Evolutionary conservation across 164 flowering plant genomes (phyloP).

Genomic region (Liriodendron chinense): DNA sequence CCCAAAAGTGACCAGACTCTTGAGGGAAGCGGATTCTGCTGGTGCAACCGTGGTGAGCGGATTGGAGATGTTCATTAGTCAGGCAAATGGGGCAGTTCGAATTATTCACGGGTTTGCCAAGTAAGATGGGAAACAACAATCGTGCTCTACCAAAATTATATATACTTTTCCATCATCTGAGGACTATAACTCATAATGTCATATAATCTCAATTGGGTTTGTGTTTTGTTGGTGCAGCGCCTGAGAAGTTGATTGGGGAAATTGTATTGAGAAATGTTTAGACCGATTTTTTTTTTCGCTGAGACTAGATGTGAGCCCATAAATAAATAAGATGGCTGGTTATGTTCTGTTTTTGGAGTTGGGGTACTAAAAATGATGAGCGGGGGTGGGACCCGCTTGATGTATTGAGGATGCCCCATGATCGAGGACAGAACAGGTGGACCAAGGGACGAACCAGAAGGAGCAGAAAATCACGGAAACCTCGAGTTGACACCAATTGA

Average conservation of each 20-base stretch:
- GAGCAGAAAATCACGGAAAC: too few relatives aligned
- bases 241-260: conserved; percentile 17
- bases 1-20: conserved; percentile 81
- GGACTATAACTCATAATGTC: neutral
- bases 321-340: too few relatives aligned
- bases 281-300: too few relatives aligned
- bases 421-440: too few relatives aligned
- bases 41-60: conserved; percentile 77
- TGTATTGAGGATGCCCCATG: too few relatives aligned
- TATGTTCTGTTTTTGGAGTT: too few relatives aligned
- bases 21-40: conserved; percentile 74
- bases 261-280: conserved; percentile 10
- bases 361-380: too few relatives aligned
- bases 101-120: conserved; percentile 88
- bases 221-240: conserved; percentile 12
- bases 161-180: neutral
- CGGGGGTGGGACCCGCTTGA: too few relatives aligned
- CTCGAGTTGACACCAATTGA: too few relatives aligned
- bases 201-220: neutral
- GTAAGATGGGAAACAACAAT: conserved; percentile 31
- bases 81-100: conserved; percentile 85
- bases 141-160: neutral
- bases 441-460: too few relatives aligned
- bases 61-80: conserved; percentile 88
- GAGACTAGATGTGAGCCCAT: too few relatives aligned